Conservation (phyloP, 208 protist genomes). For the Leishmania major region DNA sequence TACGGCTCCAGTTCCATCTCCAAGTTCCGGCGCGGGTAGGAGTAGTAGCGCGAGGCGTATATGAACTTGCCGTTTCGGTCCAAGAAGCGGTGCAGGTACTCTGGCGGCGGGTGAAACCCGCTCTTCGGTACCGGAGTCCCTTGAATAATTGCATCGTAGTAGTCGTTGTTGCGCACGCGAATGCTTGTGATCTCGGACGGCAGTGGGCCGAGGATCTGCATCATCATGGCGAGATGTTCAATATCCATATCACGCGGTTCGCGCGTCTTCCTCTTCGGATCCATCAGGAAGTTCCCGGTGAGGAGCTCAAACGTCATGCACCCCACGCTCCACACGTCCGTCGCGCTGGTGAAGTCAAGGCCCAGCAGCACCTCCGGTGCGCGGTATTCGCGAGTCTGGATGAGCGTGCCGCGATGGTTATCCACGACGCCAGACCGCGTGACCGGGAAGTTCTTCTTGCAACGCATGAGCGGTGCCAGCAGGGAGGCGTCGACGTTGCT, state of each 20-base stretch:
- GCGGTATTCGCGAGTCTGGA: constrained; percentile 93
- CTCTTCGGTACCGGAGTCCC: constrained; percentile 8
- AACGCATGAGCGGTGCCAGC: constrained; percentile 40
- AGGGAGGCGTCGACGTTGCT: constrained; percentile 25
- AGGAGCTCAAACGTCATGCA: constrained; percentile 91
- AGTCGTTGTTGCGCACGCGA: constrained; percentile 39
- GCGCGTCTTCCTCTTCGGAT: constrained; percentile 72
- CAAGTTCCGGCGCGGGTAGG: constrained; percentile 47
- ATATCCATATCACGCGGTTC: constrained; percentile 68
- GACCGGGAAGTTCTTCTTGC: constrained; percentile 71
- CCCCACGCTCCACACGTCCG: constrained; percentile 92
- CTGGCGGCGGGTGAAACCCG: constrained; percentile 32
- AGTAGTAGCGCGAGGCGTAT: constrained; percentile 51
- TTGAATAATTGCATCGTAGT: constrained; percentile 33
- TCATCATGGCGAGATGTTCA: constrained; percentile 84
- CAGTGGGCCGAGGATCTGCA: constrained; percentile 77
- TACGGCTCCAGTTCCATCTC: constrained; percentile 58
- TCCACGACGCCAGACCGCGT: constrained; percentile 50
- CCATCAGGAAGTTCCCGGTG: constrained; percentile 87
- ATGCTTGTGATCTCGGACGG: constrained; percentile 56
- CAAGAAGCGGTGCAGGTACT: constrained; percentile 69
- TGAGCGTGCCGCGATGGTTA: constrained; percentile 71
- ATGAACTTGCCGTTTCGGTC: constrained; percentile 62
- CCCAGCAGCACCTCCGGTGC: constrained; percentile 91
- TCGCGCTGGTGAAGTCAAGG: constrained; percentile 83